Conservation (phyloP, 805 yeast species). For the Candida ipomoeae region DNA sequence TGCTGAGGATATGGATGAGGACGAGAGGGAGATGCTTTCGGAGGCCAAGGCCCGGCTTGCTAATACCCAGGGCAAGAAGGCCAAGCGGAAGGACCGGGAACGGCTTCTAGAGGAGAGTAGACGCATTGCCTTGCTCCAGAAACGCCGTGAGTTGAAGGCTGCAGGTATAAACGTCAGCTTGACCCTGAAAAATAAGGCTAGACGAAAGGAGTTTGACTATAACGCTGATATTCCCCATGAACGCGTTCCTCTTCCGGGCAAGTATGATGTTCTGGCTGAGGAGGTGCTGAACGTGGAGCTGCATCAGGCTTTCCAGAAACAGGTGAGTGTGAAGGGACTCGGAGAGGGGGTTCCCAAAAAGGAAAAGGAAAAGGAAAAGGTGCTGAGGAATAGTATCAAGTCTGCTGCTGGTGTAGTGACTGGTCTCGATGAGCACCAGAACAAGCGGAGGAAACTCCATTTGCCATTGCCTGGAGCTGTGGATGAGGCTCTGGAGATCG, state of each 20-base stretch:
- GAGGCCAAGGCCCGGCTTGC: slow-evolving; percentile 92
- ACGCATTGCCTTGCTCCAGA: slow-evolving; percentile 70
- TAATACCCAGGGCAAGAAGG: slow-evolving; percentile 92
- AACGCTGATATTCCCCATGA: slow-evolving; percentile 82
- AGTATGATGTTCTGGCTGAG: slow-evolving; percentile 68
- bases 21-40: slow-evolving; percentile 86
- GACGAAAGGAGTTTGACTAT: slow-evolving; percentile 67
- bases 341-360: slow-evolving; percentile 14
- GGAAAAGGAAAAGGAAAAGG: slow-evolving; percentile 12
- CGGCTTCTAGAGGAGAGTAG: slow-evolving; percentile 74
- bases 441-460: slow-evolving; percentile 25
- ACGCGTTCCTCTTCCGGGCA: slow-evolving; percentile 60
- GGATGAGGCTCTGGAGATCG: slow-evolving; percentile 20
- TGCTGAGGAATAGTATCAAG: slow-evolving; percentile 18
- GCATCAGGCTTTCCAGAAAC: slow-evolving; percentile 38
- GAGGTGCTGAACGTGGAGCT: slow-evolving; percentile 34
- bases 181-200: slow-evolving; percentile 49
- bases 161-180: slow-evolving; percentile 63
- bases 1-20: slow-evolving; percentile 74
- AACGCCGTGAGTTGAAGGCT: slow-evolving; percentile 73
- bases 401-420: slow-evolving; percentile 23
- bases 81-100: slow-evolving; percentile 85
- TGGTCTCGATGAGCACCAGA: slow-evolving; percentile 18
- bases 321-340: slow-evolving; percentile 41
- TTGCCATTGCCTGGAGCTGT: slow-evolving; percentile 23